A percentile compares a stretch with the other conserved stretches of the same genome.
Conservation (phyloP, 768 basidiomycete species). For the Leccinum longicurvipes region DNA sequence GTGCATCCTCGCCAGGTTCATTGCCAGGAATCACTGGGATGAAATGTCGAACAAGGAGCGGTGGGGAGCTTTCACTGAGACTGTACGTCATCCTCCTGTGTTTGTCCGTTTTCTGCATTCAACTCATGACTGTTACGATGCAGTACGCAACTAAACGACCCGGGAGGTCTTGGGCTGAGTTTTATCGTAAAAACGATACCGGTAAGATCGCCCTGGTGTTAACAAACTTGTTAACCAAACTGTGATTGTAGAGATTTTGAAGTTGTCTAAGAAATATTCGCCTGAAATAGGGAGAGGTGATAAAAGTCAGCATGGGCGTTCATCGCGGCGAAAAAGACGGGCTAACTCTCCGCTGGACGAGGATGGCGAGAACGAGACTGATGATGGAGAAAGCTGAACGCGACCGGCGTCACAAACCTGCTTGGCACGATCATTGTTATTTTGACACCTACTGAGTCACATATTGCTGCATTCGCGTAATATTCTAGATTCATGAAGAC, state of each 20-base stretch:
- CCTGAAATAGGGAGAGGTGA: constrained; percentile 7
- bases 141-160: constrained; percentile 51
- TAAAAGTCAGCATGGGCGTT: constrained; percentile 18
- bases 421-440: neutral
- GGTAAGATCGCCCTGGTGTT: constrained; percentile 35
- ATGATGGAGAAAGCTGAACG: constrained; percentile 11
- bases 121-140: constrained; percentile 5
- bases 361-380: constrained; percentile 22
- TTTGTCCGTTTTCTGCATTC: neutral
- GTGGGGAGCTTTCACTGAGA: constrained; percentile 53
- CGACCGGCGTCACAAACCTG: neutral
- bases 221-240: constrained; percentile 4
- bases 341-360: constrained; percentile 9
- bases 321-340: constrained; percentile 22
- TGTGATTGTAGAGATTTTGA: constrained; percentile 19
- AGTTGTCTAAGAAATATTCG: constrained; percentile 27
- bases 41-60: constrained; percentile 40
- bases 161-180: constrained; percentile 59
- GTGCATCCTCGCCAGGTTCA: constrained; percentile 56
- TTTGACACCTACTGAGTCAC: neutral
- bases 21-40: constrained; percentile 49
- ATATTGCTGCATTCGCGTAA: constrained; percentile 5
- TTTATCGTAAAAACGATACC: constrained; percentile 49
- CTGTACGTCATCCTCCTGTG: constrained; percentile 35
- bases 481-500: neutral